These are phyloP conservation scores for Flammula alnicola DNA, from an alignment of 1,284 basidiomycete genomes.

Conservation along the genomic window DNA sequence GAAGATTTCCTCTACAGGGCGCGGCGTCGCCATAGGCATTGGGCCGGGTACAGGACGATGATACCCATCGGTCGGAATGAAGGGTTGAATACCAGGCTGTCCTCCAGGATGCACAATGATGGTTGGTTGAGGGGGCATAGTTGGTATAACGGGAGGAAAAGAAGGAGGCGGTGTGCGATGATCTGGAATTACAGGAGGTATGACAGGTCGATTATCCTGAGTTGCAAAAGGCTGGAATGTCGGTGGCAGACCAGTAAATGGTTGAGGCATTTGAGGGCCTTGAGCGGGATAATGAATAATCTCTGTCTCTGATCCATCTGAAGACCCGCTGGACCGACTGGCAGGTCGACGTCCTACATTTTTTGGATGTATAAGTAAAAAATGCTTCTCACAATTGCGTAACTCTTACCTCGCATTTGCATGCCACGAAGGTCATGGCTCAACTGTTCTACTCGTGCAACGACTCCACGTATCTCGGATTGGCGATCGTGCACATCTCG, in stretches of 20 bases:
- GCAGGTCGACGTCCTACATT: slow-evolving; percentile 11
- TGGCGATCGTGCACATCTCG: slow-evolving; percentile 77
- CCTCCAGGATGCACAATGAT: slow-evolving; percentile 17
- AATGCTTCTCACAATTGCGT: background rate
- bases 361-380: background rate
- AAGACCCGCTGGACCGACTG: slow-evolving; percentile 22
- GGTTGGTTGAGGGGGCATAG: slow-evolving; percentile 20
- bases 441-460: slow-evolving; percentile 64
- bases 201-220: slow-evolving; percentile 20
- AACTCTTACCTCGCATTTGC: slow-evolving; percentile 31
- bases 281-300: slow-evolving; percentile 5
- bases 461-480: slow-evolving; percentile 64
- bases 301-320: slow-evolving; percentile 12
- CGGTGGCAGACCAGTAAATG: slow-evolving; percentile 16
- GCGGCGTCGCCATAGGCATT: slow-evolving; percentile 16
- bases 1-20: slow-evolving; percentile 11
- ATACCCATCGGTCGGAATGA: slow-evolving; percentile 28
- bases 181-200: slow-evolving; percentile 29
- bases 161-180: slow-evolving; percentile 16
- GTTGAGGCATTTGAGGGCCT: slow-evolving; percentile 15
- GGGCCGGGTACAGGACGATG: slow-evolving; percentile 19
- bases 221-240: slow-evolving; percentile 25
- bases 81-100: slow-evolving; percentile 19
- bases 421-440: slow-evolving; percentile 52
- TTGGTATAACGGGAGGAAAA: slow-evolving; percentile 23